A percentile compares a stretch with the other conserved stretches of the same genome.
Conservation (phyloP, 148 eudicot species). For the Vaccinium myrtillus region DNA sequence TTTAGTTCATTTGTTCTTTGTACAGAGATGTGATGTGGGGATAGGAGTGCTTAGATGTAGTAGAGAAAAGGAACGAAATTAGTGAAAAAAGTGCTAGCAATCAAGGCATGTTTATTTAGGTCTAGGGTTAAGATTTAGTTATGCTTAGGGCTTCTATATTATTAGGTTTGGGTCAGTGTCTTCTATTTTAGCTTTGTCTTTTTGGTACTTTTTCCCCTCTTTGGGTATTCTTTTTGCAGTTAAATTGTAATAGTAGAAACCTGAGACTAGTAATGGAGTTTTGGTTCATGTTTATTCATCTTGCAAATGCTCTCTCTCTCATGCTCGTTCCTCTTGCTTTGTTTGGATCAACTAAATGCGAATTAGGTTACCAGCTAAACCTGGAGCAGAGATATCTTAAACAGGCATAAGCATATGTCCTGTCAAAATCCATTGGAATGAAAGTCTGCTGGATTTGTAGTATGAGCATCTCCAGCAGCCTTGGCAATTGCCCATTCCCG, state of each 20-base stretch:
- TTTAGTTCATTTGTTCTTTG: conserved; percentile 29
- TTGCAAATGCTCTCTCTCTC: not conserved
- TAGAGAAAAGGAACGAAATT: conserved; percentile 12
- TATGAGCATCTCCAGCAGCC: no score
- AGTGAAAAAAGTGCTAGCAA: not conserved
- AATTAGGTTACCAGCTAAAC: not conserved
- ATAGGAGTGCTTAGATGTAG: conserved; percentile 15
- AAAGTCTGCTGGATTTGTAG: not conserved
- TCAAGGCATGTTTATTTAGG: conserved; percentile 6
- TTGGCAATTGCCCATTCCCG: no score
- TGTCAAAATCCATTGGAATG: not conserved
- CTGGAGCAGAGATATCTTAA: not conserved
- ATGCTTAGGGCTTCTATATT: not conserved
- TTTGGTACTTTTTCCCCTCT: not conserved
- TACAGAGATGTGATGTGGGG: conserved; percentile 30
- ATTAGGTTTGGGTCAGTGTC: not conserved
- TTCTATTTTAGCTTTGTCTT: not conserved
- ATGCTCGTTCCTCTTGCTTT: not conserved
- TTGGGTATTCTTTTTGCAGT: conserved; percentile 31
- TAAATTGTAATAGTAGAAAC: conserved; percentile 19
- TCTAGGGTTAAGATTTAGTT: conserved; percentile 18
- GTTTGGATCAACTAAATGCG: not conserved
- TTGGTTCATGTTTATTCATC: not conserved
- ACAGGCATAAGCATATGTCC: no score
- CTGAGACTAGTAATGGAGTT: conserved; percentile 10